Base-by-base conservation (phyloP, 2,329 filamentous ascomycete species). In the Fusarium fracticaudum region DNA sequence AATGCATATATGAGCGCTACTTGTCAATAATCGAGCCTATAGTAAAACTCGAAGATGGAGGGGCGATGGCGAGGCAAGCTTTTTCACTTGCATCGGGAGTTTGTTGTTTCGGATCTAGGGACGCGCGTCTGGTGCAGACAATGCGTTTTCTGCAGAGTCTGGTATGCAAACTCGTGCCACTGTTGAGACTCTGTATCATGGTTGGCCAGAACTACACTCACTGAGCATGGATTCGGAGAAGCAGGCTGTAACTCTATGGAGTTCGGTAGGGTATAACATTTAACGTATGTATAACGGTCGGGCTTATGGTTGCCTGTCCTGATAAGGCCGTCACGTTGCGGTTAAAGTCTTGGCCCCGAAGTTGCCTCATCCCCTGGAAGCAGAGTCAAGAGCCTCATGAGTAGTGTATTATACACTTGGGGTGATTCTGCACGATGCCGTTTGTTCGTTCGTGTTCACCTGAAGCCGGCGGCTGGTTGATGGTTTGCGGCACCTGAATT, bases 101-200 rank as follows among this genome's bases (percentile, higher is more conserved):
- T 62, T 67, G 62, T 60, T 74, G 71, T 73, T 73, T 74, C 71
- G 71, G 57, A 72, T 55, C 57, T 44, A 63, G 59, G 65, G 72
- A 75, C 72, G 72, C 73, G 73, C 71, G 73, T 69, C 66, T 70
- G 66, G 59, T 51, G 47, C 57, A 60, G 67, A 68, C 73, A 58
- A 57, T 69, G 60, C 40, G 44, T 54, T 74, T 58, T 57, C 68
- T 50, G 55, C 61, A 63, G 65, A 68, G 57, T 59, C 63, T 76
- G 76, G 76, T 51, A 76, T 75, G 74, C 63, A 74, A 70, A 76
- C 64, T 68, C 65, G 68, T 67, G 74, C 70, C 76, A 77, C 72
- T 45, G 41, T 45, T 43, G 60, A 67, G 61, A 64, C 64, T 54
- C 64, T 47, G 38, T 29, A 31, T 57, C n/a, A 31, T 74, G 72